Evolutionary conservation across 768 basidiomycete species (phyloP).

Genomic region (Scleroderma bovista): DNA sequence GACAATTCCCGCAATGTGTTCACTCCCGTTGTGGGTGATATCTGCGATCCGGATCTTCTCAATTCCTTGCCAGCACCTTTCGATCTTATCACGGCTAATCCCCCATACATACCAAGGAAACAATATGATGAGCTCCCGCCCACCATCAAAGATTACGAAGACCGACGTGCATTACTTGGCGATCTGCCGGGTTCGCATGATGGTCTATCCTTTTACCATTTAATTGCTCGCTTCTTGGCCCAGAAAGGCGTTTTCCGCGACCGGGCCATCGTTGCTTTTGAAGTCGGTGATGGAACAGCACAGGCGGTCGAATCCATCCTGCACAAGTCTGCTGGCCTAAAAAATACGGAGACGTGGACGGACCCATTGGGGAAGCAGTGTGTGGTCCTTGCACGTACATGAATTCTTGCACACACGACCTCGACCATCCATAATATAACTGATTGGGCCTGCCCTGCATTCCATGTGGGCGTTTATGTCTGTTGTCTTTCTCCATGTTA

Average conservation of each 20-base stretch:
- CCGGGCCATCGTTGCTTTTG: constrained; percentile 62
- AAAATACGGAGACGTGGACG: constrained; percentile 59
- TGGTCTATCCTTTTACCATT: constrained; percentile 69
- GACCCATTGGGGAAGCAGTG: constrained; percentile 79
- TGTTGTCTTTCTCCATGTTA: too few species aligned
- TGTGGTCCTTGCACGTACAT: constrained; percentile 55
- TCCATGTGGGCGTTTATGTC: too few species aligned
- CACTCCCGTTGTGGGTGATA: constrained; percentile 39
- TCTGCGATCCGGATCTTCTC: constrained; percentile 28
- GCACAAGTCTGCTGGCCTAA: constrained; percentile 38
- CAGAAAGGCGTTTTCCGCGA: constrained; percentile 45
- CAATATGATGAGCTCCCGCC: constrained; percentile 59
- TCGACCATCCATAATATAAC: too few species aligned
- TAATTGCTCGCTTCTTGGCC: constrained; percentile 59
- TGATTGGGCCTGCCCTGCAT: too few species aligned
- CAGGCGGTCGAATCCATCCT: constrained; percentile 56
- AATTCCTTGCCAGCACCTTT: constrained; percentile 42
- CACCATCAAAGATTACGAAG: constrained; percentile 78
- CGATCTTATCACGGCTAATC: constrained; percentile 80
- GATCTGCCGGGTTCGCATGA: constrained; percentile 42
- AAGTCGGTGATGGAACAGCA: constrained; percentile 76
- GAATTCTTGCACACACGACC: too few species aligned
- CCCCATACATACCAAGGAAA: constrained; percentile 72
- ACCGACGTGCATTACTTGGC: constrained; percentile 75
- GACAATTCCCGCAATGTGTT: too few species aligned